A percentile compares a stretch with the other conserved stretches of the same genome.
Evolutionary conservation across 768 basidiomycete species (phyloP).

Genomic region (Agrocybe chaxingu): DNA sequence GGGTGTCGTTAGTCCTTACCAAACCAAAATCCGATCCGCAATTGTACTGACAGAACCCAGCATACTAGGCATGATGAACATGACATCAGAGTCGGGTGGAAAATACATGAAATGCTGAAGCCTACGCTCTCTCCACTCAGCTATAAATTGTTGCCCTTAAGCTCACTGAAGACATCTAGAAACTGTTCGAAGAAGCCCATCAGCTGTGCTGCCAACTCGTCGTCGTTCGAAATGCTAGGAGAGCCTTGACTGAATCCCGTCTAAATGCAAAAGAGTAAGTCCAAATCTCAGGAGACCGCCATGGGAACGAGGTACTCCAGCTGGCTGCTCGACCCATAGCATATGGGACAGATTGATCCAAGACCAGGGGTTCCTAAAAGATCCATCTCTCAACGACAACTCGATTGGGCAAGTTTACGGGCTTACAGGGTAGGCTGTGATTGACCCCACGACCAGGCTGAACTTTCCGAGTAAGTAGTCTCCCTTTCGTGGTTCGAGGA

Average conservation of each 20-base stretch:
- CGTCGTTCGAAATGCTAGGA: constrained; percentile 58
- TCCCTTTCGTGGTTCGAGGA: neutral
- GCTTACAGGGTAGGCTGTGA: constrained; percentile 25
- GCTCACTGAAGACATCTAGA: constrained; percentile 58
- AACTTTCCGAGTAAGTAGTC: neutral
- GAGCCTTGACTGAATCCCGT: constrained; percentile 71
- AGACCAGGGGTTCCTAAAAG: constrained; percentile 51
- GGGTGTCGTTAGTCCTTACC: neutral
- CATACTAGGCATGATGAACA: constrained; percentile 44
- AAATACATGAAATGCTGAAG: neutral
- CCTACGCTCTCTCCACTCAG: constrained; percentile 67
- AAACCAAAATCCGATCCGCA: neutral
- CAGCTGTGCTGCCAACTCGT: constrained; percentile 50
- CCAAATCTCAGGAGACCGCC: no score
- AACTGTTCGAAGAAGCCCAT: constrained; percentile 63
- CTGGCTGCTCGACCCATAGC: constrained; percentile 70
- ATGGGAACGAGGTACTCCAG: constrained; percentile 36
- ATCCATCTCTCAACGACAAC: neutral
- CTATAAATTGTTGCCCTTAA: constrained; percentile 67
- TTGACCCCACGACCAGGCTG: constrained; percentile 53
- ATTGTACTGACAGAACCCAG: constrained; percentile 54
- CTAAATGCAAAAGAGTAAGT: constrained; percentile 10
- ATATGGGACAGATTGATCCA: constrained; percentile 72
- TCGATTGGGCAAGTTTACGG: neutral
- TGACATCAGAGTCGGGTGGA: neutral